These are phyloP conservation scores for Lentinus tigrinus DNA, from an alignment of 768 basidiomycete species.

Conservation along the genomic window DNA sequence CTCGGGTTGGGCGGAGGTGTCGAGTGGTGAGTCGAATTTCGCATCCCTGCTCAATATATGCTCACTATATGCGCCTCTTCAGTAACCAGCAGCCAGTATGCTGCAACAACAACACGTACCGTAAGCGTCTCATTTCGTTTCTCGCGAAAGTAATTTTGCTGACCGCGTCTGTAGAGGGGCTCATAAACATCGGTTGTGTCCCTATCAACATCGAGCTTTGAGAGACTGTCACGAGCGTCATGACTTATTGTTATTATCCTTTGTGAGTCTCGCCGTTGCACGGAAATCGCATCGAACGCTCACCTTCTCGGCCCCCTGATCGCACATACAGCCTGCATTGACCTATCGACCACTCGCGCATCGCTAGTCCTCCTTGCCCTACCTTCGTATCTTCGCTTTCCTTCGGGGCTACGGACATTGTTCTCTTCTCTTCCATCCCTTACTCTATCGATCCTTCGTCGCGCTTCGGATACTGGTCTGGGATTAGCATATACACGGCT, in stretches of 20 bases:
- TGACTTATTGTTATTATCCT: not conserved
- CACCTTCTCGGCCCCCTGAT: not conserved
- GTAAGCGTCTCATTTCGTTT: constrained; percentile 7
- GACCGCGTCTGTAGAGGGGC: constrained; percentile 16
- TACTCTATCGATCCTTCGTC: not conserved
- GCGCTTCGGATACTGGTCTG: constrained; percentile 3
- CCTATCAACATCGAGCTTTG: constrained; percentile 21
- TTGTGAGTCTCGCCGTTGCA: not conserved
- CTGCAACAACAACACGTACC: constrained; percentile 27
- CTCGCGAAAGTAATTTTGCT: not conserved
- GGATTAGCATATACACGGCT: constrained; percentile 8
- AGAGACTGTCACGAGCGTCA: not conserved
- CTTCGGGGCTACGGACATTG: constrained; percentile 2
- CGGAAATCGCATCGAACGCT: not conserved
- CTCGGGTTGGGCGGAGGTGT: constrained; percentile 13
- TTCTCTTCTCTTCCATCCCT: not conserved
- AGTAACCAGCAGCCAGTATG: constrained; percentile 25
- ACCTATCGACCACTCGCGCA: not conserved
- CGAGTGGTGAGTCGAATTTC: constrained; percentile 21
- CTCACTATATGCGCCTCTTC: constrained; percentile 1
- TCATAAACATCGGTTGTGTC: constrained; percentile 27
- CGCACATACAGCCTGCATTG: not conserved
- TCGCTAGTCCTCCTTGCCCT: constrained; percentile 1
- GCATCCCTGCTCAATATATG: not conserved
- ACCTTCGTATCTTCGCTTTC: constrained; percentile 6